Percentiles rank a stretch among this genome's conserved stretches.
These are phyloP conservation scores for Polygonum maritimum DNA, from an alignment of 148 eudicot genomes.

Conservation along the genomic window DNA sequence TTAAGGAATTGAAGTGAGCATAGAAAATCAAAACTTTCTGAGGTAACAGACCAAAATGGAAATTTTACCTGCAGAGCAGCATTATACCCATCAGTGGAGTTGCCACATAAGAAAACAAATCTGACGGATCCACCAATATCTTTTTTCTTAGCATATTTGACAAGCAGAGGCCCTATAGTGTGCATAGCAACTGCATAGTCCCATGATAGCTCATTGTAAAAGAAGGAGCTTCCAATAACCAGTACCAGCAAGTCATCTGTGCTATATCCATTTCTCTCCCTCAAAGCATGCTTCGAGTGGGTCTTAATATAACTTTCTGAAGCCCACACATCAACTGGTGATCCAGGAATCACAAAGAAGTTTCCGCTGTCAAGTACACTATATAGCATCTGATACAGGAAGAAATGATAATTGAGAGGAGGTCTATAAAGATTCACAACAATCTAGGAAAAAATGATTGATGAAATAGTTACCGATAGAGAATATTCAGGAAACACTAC, in stretches of 20 bases:
- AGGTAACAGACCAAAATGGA: not conserved
- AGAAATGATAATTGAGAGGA: slow-evolving; percentile 29
- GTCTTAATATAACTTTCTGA: slow-evolving; percentile 69
- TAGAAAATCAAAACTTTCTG: not conserved
- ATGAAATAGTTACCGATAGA: slow-evolving; percentile 49
- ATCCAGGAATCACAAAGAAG: slow-evolving; percentile 99
- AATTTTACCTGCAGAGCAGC: slow-evolving; percentile 68
- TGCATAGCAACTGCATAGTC: slow-evolving; percentile 82
- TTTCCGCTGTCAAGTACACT: slow-evolving; percentile 90
- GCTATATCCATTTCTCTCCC: slow-evolving; percentile 46
- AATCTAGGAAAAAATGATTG: not conserved
- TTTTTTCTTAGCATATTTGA: slow-evolving; percentile 56
- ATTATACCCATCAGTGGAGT: slow-evolving; percentile 51
- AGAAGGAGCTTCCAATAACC: slow-evolving; percentile 75
- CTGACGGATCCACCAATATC: slow-evolving; percentile 38
- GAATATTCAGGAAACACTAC: slow-evolving; percentile 86
- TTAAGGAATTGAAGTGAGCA: not conserved
- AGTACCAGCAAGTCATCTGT: slow-evolving; percentile 69
- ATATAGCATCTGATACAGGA: slow-evolving; percentile 79
- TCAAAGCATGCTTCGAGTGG: slow-evolving; percentile 53
- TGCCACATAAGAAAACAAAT: slow-evolving; percentile 70
- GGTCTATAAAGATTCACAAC: not conserved
- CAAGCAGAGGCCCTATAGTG: slow-evolving; percentile 69
- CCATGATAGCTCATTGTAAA: slow-evolving; percentile 78
- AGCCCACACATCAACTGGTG: slow-evolving; percentile 91